Base-by-base conservation (phyloP, 2,329 filamentous ascomycete genomes). In the Sporothrix globosa region DNA sequence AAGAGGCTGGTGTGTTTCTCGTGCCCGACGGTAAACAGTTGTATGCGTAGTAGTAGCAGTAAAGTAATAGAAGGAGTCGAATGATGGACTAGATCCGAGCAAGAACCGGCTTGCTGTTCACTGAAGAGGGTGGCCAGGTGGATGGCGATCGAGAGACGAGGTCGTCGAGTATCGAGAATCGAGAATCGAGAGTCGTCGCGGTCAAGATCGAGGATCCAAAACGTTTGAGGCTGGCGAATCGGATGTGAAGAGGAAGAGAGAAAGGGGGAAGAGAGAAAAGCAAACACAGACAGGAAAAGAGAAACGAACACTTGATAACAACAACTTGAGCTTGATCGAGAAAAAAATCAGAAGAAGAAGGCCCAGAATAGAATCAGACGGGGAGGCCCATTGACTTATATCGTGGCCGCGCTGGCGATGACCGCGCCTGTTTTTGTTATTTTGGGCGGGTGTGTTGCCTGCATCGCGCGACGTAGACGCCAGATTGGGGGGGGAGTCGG, bases 41-140 rank as follows among this genome's bases (percentile, higher is more conserved):
- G 56, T n/a, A 54, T 21, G 30, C 19, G n/a, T 4, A 9, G 27
- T 48, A 52, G 24, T 14, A 39, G 54, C 77, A 77, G 76, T 78
- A 78, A 61, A 61, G 44, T 27, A 24, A 34, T 34, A 60, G 66
- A 74, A 73, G 66, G 74, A 73, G 70, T 68, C 70, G 74, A 82
- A 82, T 80, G 83, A 86, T 80, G 82, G 84, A 82, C 80, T 81
- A 80, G 81, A 81, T 84, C 78, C 77, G 80, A 85, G 84, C 85
- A 87, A 88, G 86, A 81, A 81, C 86, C 86, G 78, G 86, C 85
- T 88, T 87, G 85, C 84, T 79, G 80, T 82, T 82, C 77, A 82
- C 80, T 78, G 79, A 75, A 81, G 75, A 44, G 44, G 44, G 52
- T 48, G 67, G 60, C 69, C 69, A 53, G 69, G 61, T 70, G 27